Percentiles rank a stretch among this genome's conserved stretches.
phyloP scores from a whole-genome alignment of 2,329 filamentous ascomycete species.

The Cladosporium sp. region DNA sequence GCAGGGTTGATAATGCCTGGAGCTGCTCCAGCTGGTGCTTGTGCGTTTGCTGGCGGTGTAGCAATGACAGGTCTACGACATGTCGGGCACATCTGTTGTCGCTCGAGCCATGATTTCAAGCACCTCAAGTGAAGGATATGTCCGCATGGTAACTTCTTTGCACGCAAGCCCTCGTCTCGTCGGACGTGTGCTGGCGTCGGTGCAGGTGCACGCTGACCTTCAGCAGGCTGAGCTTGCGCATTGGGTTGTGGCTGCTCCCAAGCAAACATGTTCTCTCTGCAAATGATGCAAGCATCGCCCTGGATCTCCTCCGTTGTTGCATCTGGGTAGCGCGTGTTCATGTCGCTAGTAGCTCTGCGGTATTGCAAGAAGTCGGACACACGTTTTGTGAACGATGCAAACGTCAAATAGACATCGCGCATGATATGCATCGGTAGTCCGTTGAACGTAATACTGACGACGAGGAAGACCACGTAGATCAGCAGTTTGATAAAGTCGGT shows the following conservation, averaged over 20 bases:
- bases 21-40: conserved; percentile 23
- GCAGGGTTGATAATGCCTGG: conserved; percentile 21
- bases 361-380: conserved; percentile 88
- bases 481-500: conserved; percentile 85
- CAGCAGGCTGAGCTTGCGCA: conserved; percentile 36
- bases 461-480: conserved; percentile 90
- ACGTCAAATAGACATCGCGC: conserved; percentile 90
- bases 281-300: conserved; percentile 94
- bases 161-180: conserved; percentile 78
- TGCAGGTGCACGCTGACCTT: conserved; percentile 31
- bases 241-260: conserved; percentile 60
- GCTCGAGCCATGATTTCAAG: conserved; percentile 93
- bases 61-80: conserved; percentile 74
- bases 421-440: conserved; percentile 96
- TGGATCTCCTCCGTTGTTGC: conserved; percentile 82
- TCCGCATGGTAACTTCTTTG: conserved; percentile 95
- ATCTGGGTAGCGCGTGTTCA: conserved; percentile 88
- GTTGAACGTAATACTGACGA: conserved; percentile 89
- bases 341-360: conserved; percentile 85
- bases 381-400: conserved; percentile 85
- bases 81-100: conserved; percentile 95
- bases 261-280: conserved; percentile 88
- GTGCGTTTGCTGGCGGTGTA: conserved; percentile 21
- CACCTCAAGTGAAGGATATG: conserved; percentile 95
- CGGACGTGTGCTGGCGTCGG: conserved; percentile 40